These are phyloP conservation scores for Trametes gibbosa DNA, from an alignment of 768 basidiomycete genomes.

Conservation along the genomic window DNA sequence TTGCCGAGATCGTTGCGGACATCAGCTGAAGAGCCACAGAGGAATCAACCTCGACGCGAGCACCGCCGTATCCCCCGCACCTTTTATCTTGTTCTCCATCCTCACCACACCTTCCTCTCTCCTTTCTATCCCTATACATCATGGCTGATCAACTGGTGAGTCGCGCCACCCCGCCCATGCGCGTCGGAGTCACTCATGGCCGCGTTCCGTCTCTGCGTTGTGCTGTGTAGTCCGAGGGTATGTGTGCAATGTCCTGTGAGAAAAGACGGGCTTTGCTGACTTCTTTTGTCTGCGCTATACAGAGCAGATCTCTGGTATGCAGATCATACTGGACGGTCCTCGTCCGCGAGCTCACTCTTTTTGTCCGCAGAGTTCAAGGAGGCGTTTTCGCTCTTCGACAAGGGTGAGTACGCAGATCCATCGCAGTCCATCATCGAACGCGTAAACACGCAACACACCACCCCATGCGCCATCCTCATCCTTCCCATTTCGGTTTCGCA, in stretches of 20 bases:
- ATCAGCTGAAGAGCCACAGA: constrained; percentile 1
- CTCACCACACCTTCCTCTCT: background rate
- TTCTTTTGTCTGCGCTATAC: constrained; percentile 15
- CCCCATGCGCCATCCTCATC: constrained; percentile 2
- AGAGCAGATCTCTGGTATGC: constrained; percentile 91
- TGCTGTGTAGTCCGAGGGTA: constrained; percentile 26
- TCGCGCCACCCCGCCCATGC: background rate
- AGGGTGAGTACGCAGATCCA: constrained; percentile 51
- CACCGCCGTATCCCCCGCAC: constrained; percentile 19
- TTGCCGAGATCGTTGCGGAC: constrained; percentile 28
- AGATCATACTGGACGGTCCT: background rate
- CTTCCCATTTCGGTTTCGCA: background rate
- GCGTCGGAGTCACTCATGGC: constrained; percentile 2
- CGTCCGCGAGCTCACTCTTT: background rate
- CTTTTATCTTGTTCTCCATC: constrained; percentile 12
- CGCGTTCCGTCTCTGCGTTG: background rate
- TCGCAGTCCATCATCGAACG: constrained; percentile 2
- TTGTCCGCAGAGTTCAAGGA: constrained; percentile 88
- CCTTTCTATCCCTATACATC: constrained; percentile 10
- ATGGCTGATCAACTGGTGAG: constrained; percentile 59
- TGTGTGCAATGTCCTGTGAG: constrained; percentile 17
- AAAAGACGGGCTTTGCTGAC: constrained; percentile 15
- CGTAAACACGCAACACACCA: background rate
- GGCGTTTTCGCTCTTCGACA: constrained; percentile 97
- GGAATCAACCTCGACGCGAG: background rate